Evolutionary conservation across 345 rosid species (phyloP).

Genomic region (Eucalyptus marginata): DNA sequence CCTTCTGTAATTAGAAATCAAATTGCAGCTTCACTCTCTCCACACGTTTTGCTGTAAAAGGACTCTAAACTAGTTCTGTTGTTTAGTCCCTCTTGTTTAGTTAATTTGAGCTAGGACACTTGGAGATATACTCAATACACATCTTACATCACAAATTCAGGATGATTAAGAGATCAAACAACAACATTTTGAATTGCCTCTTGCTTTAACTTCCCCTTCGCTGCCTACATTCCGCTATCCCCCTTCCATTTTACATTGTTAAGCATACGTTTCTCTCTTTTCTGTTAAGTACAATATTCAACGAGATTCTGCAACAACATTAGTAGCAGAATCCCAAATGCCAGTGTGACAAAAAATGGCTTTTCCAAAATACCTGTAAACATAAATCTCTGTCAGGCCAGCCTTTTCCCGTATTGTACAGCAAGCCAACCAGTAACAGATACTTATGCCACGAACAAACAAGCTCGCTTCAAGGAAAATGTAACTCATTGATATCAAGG

Average conservation of each 20-base stretch:
- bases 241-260: too few relatives aligned
- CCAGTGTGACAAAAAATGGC: background rate
- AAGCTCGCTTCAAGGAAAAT: constrained; percentile 2
- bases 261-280: too few relatives aligned
- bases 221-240: background rate
- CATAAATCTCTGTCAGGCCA: constrained; percentile 27
- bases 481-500: constrained; percentile 22
- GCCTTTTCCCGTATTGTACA: constrained; percentile 31
- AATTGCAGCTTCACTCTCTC: background rate
- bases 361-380: background rate
- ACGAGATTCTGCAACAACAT: too few relatives aligned
- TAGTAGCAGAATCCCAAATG: background rate
- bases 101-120: background rate
- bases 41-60: background rate
- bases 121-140: background rate
- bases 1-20: background rate
- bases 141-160: background rate
- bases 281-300: background rate
- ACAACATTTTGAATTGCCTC: too few relatives aligned
- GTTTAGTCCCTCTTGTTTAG: background rate
- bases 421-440: constrained; percentile 40
- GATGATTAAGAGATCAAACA: background rate
- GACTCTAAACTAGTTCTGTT: background rate
- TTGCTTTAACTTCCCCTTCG: background rate
- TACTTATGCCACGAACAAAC: constrained; percentile 44